These are phyloP conservation scores for Lactarius sanguifluus DNA, from an alignment of 768 basidiomycete genomes.

Conservation along the genomic window DNA sequence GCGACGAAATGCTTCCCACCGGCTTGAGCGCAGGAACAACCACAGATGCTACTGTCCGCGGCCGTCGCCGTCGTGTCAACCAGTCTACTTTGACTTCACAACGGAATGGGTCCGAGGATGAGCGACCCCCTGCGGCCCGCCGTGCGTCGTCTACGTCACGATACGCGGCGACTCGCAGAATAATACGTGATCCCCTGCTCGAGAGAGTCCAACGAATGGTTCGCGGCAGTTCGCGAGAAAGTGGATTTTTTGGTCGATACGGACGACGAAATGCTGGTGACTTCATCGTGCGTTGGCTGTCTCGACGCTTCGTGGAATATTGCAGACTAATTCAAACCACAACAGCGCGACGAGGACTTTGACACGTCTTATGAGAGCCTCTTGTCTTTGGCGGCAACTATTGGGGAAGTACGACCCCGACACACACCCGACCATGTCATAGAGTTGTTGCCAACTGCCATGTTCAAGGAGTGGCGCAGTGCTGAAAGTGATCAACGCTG, in stretches of 20 bases:
- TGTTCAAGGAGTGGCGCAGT: slow-evolving; percentile 66
- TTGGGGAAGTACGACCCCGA: slow-evolving; percentile 70
- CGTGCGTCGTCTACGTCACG: slow-evolving; percentile 22
- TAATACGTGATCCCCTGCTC: slow-evolving; percentile 18
- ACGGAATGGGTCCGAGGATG: slow-evolving; percentile 24
- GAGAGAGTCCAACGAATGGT: slow-evolving; percentile 24
- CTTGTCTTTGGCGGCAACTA: slow-evolving; percentile 52
- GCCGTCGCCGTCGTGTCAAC: slow-evolving; percentile 26
- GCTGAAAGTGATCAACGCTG: slow-evolving; percentile 68
- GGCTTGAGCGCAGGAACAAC: slow-evolving; percentile 4
- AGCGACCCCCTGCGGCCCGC: slow-evolving; percentile 15
- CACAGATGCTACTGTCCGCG: slow-evolving; percentile 6
- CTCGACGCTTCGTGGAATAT: neutral
- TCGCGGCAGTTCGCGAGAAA: slow-evolving; percentile 22
- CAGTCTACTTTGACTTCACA: slow-evolving; percentile 18
- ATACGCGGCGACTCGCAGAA: slow-evolving; percentile 19
- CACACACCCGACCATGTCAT: slow-evolving; percentile 64
- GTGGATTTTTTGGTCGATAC: slow-evolving; percentile 14
- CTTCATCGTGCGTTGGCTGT: slow-evolving; percentile 49
- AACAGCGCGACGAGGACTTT: slow-evolving; percentile 74
- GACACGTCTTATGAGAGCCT: slow-evolving; percentile 74
- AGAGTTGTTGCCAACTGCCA: slow-evolving; percentile 54
- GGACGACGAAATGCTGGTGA: slow-evolving; percentile 38
- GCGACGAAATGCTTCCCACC: slow-evolving; percentile 4
- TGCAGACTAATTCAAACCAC: slow-evolving; percentile 21